These are phyloP conservation scores for Alternaria arbusti DNA, from an alignment of 2,329 filamentous ascomycete genomes.

Conservation along the genomic window DNA sequence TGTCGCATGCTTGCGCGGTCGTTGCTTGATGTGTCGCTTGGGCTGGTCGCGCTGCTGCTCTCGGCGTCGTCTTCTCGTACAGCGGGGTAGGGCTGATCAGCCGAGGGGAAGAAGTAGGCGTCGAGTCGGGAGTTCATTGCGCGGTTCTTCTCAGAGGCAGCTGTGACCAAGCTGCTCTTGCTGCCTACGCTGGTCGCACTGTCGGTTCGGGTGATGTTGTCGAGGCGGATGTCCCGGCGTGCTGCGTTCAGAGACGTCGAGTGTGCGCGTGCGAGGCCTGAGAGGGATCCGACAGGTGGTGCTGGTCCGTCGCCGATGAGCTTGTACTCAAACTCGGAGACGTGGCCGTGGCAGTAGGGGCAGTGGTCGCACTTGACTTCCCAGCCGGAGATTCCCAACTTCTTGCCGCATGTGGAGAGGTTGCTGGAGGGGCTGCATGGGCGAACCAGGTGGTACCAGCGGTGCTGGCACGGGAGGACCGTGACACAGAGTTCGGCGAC, in stretches of 20 bases:
- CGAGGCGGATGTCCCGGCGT: constrained; percentile 47
- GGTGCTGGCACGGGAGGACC: constrained; percentile 54
- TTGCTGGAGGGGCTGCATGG: constrained; percentile 53
- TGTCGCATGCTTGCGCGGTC: constrained; percentile 39
- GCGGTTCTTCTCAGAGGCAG: constrained; percentile 48
- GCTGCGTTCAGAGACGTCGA: constrained; percentile 47
- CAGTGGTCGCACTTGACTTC: constrained; percentile 56
- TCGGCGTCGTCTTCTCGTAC: constrained; percentile 42
- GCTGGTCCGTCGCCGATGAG: constrained; percentile 52
- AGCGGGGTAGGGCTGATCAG: constrained; percentile 34
- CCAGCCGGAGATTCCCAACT: constrained; percentile 57
- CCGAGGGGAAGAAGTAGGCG: constrained; percentile 44
- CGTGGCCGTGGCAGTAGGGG: constrained; percentile 54
- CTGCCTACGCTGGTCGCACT: constrained; percentile 45
- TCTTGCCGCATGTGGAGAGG: constrained; percentile 55
- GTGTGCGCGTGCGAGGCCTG: constrained; percentile 48
- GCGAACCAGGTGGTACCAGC: constrained; percentile 57
- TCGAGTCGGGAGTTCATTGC: constrained; percentile 50
- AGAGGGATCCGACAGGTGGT: constrained; percentile 47
- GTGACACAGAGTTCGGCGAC: constrained; percentile 58
- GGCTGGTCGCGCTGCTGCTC: constrained; percentile 30
- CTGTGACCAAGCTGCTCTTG: constrained; percentile 42
- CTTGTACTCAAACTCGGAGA: constrained; percentile 53
- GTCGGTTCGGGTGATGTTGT: constrained; percentile 45
- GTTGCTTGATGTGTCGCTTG: constrained; percentile 46